Evolutionary conservation across 1,139 yeast species (phyloP), one percentile per base, ranked within the genome.

Genomic region (Candida mesenterica): DNA sequence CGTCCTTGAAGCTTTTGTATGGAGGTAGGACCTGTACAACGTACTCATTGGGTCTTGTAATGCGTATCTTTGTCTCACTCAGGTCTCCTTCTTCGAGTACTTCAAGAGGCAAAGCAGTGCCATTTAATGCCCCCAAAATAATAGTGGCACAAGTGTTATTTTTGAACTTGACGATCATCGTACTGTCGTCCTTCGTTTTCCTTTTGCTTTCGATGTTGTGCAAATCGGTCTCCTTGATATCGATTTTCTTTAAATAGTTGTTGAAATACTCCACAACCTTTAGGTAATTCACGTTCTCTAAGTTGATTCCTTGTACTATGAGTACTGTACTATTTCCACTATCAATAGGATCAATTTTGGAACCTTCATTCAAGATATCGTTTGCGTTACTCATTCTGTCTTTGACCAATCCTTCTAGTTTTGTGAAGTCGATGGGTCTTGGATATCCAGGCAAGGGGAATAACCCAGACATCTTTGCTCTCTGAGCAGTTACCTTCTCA

Each of bases 401-500:
- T 35, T 62, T 63, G 20, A 65, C 57, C 10, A 68, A 59, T 1
- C 78, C 80, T 48, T 75, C 79, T 23, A 79, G 51, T 43, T 74
- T 74, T 4, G 78, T 71, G 30, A 69, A 68, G 49, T 78, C 82
- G 30, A 77, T 68, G 2, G 76, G 77, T 44, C 74, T 68, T 0
- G 84, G 78, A 34, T 75, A 72, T 3, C 92, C 92, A 1, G 94
- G 94, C 17, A 79, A 64, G 1, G 92, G 88, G 49, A 87, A 89
- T 3, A 85, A 59, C 0, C 96, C 96, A 1, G 90, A 78, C 15
- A 85, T 65, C 51, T 89, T 89, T 4, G 95, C 95, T 45, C 85
- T 70, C 45, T 81, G 88, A 0, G 94, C 85, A 2, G 87, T 75
- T 3, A 86, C 80, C 9, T 75, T 72, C 50, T 87, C 95, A 55